These are phyloP conservation scores for Bothriochloa decipiens DNA, from an alignment of 176 grass and related monocot species.

Conservation along the genomic window DNA sequence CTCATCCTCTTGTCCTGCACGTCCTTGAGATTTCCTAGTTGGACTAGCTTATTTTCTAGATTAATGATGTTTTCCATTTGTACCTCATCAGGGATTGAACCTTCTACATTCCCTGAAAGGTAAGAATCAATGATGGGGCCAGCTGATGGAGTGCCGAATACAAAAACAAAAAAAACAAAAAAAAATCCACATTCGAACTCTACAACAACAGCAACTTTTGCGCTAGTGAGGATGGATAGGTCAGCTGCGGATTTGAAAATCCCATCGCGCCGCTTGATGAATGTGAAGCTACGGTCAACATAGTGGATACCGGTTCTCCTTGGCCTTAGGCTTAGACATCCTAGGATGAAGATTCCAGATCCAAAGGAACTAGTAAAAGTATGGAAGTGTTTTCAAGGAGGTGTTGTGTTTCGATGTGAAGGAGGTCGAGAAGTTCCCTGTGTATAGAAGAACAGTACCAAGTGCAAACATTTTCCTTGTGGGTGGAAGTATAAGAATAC, in stretches of 20 bases:
- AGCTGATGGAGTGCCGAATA: conserved; percentile 15
- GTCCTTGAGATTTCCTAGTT: not conserved
- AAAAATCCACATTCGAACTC: not conserved
- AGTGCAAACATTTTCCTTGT: not conserved
- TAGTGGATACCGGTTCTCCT: not conserved
- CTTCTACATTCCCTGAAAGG: not conserved
- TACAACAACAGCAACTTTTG: not conserved
- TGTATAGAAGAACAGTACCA: conserved; percentile 4
- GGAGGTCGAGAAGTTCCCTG: not conserved
- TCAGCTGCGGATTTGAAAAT: not conserved
- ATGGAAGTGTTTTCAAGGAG: not conserved
- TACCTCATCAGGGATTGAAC: not conserved
- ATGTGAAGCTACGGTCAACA: not conserved
- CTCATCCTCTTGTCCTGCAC: not conserved
- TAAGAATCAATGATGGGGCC: not conserved
- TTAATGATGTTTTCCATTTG: not conserved
- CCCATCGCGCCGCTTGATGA: not conserved
- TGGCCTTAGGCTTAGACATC: not conserved
- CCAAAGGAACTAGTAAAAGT: not conserved
- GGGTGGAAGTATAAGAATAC: not conserved
- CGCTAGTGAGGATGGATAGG: not conserved
- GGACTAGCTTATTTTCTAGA: conserved; percentile 5
- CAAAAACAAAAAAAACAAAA: no score
- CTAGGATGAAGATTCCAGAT: not conserved
- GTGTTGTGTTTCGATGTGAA: not conserved